Evolutionary conservation across 768 basidiomycete genomes (phyloP), one percentile per base, ranked within the genome.

Genomic region (Mycena capillaripes): DNA sequence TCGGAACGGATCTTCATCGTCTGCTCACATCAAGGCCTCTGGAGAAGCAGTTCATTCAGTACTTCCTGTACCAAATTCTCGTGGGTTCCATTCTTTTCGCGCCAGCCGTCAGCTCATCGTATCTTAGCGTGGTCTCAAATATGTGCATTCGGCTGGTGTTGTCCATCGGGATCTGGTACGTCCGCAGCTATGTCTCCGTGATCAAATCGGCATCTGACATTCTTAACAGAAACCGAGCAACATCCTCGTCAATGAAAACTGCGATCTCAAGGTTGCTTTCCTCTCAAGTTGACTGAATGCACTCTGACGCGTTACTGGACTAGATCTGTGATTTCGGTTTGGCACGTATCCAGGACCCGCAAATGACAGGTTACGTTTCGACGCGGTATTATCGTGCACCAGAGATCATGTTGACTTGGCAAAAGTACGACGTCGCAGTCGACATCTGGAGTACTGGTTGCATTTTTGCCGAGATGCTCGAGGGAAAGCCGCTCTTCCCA

Each of bases 331-430:
- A 99, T 83, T 99, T 99, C 82, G 98, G 98, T 70, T 88, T 99
- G 46, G 98, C 98, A 40, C 95, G 98, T 62, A 97, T 99, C 74
- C 98, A 99, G 83, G 98, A 99, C 81, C 97, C 97, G 6, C 98
- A 99, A 81, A 99, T 99, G 98, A 99, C 98, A 1, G 98, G 98
- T 73, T 99, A 99, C 80, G 98, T 99, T 72, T 99, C 98, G 68
- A 99, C 98, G 61, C 89, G 98, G 76, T 99, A 99, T 85, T 99
- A 99, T 81, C 93, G 98, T 61, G 98, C 98, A 8, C 98, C 98
- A 7, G 98, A 99, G 84, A 99, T 99, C 85, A 99, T 99, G 98
- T 89, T 99, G 80, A 99, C 98, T 44, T 99, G 98, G 98, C 98
- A 99, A 83, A 99, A 99, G 86, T 99, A 99, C 85, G 97, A 99